A percentile compares a stretch with the other conserved stretches of the same genome.
Evolutionary conservation across 2,329 filamentous ascomycete genomes (phyloP).

Genomic region (Ophiostoma tasmaniense): DNA sequence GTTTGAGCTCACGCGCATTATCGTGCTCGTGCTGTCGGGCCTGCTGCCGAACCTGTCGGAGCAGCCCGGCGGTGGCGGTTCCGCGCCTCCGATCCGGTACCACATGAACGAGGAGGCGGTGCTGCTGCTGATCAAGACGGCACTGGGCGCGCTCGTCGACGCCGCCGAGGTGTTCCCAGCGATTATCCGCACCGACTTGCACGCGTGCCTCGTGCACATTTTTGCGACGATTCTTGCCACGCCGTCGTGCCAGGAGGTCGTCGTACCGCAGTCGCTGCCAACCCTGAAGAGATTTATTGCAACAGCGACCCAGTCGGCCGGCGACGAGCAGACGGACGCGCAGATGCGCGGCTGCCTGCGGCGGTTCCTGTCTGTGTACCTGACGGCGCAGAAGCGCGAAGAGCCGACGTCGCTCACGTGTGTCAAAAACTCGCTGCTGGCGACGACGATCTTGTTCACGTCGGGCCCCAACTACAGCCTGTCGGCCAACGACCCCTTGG

Average conservation of each 20-base stretch:
- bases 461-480: slow-evolving; percentile 68
- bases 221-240: slow-evolving; percentile 89
- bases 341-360: slow-evolving; percentile 66
- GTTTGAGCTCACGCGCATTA: slow-evolving; percentile 92
- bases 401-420: slow-evolving; percentile 68
- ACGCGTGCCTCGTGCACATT: slow-evolving; percentile 94
- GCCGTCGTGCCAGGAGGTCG: slow-evolving; percentile 73
- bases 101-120: slow-evolving; percentile 83
- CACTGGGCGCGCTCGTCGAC: slow-evolving; percentile 82
- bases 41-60: slow-evolving; percentile 69
- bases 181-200: slow-evolving; percentile 92
- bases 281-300: slow-evolving; percentile 86
- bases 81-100: slow-evolving; percentile 39
- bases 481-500: slow-evolving; percentile 63
- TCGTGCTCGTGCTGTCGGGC: slow-evolving; percentile 83
- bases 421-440: slow-evolving; percentile 87
- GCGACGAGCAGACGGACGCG: slow-evolving; percentile 41
- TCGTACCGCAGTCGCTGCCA: slow-evolving; percentile 82
- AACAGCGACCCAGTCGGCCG: slow-evolving; percentile 52
- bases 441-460: slow-evolving; percentile 81
- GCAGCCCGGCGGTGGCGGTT: not conserved
- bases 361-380: slow-evolving; percentile 72
- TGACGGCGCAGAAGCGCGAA: slow-evolving; percentile 67
- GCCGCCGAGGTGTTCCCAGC: slow-evolving; percentile 92
- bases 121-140: slow-evolving; percentile 66